Evolutionary conservation across 371 early-diverging fungal genomes (phyloP).

Genomic region (Rhizomucor miehei): DNA sequence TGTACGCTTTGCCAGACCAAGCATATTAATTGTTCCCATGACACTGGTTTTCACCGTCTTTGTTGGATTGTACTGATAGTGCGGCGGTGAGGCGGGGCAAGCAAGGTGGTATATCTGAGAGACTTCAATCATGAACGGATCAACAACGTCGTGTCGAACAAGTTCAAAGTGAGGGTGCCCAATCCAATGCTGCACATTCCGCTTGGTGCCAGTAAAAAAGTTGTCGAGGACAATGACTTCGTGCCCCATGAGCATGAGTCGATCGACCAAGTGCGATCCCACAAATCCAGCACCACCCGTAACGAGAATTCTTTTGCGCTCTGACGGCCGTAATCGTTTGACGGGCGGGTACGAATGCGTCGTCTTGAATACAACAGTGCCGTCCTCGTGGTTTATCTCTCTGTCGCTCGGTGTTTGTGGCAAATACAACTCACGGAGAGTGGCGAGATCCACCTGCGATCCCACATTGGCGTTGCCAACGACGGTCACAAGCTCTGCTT

Average conservation of each 20-base stretch:
- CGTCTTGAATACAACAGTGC: slow-evolving; percentile 48
- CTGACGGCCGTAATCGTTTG: slow-evolving; percentile 45
- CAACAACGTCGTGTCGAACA: slow-evolving; percentile 83
- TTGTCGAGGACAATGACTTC: slow-evolving; percentile 86
- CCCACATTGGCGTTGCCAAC: slow-evolving; percentile 47
- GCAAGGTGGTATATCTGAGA: slow-evolving; percentile 87
- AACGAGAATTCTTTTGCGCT: slow-evolving; percentile 78
- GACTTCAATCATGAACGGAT: slow-evolving; percentile 82
- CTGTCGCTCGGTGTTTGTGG: slow-evolving; percentile 33
- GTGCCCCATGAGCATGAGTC: slow-evolving; percentile 87
- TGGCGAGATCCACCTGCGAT: slow-evolving; percentile 36
- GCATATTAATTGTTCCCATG: slow-evolving; percentile 89
- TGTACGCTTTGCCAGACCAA: slow-evolving; percentile 82
- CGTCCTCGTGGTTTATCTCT: slow-evolving; percentile 25
- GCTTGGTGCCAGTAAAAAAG: slow-evolving; percentile 78
- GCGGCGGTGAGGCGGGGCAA: slow-evolving; percentile 89
- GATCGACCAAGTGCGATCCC: slow-evolving; percentile 83
- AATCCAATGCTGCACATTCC: slow-evolving; percentile 80
- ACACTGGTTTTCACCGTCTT: slow-evolving; percentile 87
- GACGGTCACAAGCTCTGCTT: slow-evolving; percentile 10
- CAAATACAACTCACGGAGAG: slow-evolving; percentile 45
- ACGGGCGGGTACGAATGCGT: slow-evolving; percentile 53
- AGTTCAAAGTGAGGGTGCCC: slow-evolving; percentile 87
- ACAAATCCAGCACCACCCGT: slow-evolving; percentile 94
- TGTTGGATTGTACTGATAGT: slow-evolving; percentile 87